Evolutionary conservation across 371 early-diverging fungal genomes (phyloP).

Genomic region (Lichtheimia ramosa): DNA sequence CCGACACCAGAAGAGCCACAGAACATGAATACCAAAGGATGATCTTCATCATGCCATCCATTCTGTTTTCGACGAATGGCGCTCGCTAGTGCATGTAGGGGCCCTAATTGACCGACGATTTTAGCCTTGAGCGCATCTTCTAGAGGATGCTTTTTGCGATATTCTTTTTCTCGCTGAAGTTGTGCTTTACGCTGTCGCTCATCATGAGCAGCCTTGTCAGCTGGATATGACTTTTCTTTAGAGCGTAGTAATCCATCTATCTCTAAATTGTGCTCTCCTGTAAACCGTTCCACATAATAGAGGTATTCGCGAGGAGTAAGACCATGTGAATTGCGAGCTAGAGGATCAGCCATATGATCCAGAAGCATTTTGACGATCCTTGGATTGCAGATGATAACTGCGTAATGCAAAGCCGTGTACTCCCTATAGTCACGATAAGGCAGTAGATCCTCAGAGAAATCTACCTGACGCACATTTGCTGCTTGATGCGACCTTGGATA

Average conservation of each 20-base stretch:
- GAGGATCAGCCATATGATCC: constrained; percentile 61
- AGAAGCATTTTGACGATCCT: constrained; percentile 57
- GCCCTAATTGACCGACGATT: constrained; percentile 69
- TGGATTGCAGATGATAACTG: constrained; percentile 62
- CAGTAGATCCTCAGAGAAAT: constrained; percentile 45
- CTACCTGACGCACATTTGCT: constrained; percentile 40
- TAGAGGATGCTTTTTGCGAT: constrained; percentile 54
- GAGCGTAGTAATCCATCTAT: constrained; percentile 40
- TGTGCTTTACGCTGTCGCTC: constrained; percentile 37
- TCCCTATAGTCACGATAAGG: constrained; percentile 52
- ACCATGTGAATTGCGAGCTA: constrained; percentile 42
- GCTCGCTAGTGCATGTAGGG: constrained; percentile 60
- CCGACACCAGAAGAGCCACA: constrained; percentile 76
- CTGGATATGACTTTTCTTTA: constrained; percentile 36
- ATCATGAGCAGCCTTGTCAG: constrained; percentile 45
- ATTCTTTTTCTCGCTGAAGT: constrained; percentile 49
- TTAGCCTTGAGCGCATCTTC: constrained; percentile 48
- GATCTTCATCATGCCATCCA: constrained; percentile 65
- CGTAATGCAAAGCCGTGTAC: constrained; percentile 66
- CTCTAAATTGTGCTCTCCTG: constrained; percentile 43
- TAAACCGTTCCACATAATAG: constrained; percentile 49
- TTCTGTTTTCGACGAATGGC: constrained; percentile 67
- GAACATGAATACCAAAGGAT: constrained; percentile 74
- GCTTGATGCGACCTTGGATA: constrained; percentile 50
- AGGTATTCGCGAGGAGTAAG: constrained; percentile 49